Evolutionary conservation across 805 yeast genomes (phyloP).

Genomic region (Tetrapisispora phaffii): DNA sequence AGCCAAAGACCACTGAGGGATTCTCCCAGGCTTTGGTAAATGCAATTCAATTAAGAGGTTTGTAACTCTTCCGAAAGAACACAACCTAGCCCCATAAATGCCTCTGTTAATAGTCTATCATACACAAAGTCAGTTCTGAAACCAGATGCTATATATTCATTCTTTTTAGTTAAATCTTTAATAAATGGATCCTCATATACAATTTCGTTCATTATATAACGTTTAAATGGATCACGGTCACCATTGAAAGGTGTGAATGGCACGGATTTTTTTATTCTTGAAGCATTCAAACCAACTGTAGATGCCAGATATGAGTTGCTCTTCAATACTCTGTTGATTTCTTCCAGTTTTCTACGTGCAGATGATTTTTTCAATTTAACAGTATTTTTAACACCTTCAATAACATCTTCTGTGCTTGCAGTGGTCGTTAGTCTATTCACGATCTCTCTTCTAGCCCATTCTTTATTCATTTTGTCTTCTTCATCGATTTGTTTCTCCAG

Average conservation of each 20-base stretch:
- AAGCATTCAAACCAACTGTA: conserved; percentile 12
- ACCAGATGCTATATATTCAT: conserved; percentile 76
- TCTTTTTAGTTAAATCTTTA: conserved; percentile 42
- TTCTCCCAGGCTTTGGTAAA: conserved; percentile 38
- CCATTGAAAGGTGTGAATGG: conserved; percentile 96
- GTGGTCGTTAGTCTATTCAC: conserved; percentile 39
- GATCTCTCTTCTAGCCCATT: conserved; percentile 46
- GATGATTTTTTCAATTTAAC: conserved; percentile 51
- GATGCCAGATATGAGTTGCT: conserved; percentile 29
- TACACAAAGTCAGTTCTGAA: conserved; percentile 63
- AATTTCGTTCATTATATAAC: conserved; percentile 37
- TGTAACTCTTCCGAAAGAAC: conserved; percentile 52
- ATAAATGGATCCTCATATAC: conserved; percentile 57
- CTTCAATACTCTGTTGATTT: conserved; percentile 30
- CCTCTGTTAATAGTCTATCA: conserved; percentile 71
- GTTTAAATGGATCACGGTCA: conserved; percentile 52
- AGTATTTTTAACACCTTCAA: conserved; percentile 43
- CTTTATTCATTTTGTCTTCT: conserved; percentile 45
- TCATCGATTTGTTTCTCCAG: conserved; percentile 59
- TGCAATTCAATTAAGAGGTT: conserved; percentile 39
- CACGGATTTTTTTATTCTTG: conserved; percentile 28
- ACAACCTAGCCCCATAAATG: conserved; percentile 84
- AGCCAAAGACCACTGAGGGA: conserved; percentile 14
- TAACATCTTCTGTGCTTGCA: conserved; percentile 36
- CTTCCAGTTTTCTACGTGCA: conserved; percentile 45